Evolutionary conservation across 192 early-diverging fungal genomes (phyloP).

Genomic region (Gamsiella multidivaricata): DNA sequence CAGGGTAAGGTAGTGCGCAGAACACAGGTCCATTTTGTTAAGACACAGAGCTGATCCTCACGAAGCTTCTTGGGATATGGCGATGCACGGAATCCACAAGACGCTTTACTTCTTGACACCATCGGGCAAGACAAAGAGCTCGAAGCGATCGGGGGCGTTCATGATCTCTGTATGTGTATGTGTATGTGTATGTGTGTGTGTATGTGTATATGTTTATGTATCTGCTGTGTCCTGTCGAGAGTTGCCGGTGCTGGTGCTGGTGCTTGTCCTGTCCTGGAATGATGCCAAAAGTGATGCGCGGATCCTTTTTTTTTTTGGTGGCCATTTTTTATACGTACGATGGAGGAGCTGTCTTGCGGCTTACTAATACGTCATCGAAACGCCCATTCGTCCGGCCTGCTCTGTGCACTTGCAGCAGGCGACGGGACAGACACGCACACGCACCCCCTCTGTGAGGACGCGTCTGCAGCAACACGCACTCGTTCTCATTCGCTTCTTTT

Average conservation of each 20-base stretch:
- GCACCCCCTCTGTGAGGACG: neutral
- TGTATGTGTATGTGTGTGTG: neutral
- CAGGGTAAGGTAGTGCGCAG: too few relatives aligned
- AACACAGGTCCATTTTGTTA: too few relatives aligned
- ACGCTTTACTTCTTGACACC: conserved; percentile 73
- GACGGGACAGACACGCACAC: neutral
- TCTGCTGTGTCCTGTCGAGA: neutral
- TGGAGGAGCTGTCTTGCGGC: neutral
- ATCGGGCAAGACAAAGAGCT: conserved; percentile 83
- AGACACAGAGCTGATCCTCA: neutral
- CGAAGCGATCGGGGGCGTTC: conserved; percentile 89
- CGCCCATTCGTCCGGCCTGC: neutral
- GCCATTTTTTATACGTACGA: neutral
- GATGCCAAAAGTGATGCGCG: too few relatives aligned
- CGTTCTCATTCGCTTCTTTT: conserved; percentile 5
- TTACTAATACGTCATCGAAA: neutral
- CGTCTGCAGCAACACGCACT: conserved; percentile 1
- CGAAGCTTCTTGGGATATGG: neutral
- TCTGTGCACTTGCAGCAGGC: neutral
- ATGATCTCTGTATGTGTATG: conserved; percentile 59
- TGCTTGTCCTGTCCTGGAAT: too few relatives aligned
- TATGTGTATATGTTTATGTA: neutral
- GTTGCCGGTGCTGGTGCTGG: too few relatives aligned
- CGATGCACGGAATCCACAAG: neutral
- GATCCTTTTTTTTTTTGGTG: too few relatives aligned